Conservation (phyloP, 2,329 filamentous ascomycete species). For the Nectriaceae sp. region DNA sequence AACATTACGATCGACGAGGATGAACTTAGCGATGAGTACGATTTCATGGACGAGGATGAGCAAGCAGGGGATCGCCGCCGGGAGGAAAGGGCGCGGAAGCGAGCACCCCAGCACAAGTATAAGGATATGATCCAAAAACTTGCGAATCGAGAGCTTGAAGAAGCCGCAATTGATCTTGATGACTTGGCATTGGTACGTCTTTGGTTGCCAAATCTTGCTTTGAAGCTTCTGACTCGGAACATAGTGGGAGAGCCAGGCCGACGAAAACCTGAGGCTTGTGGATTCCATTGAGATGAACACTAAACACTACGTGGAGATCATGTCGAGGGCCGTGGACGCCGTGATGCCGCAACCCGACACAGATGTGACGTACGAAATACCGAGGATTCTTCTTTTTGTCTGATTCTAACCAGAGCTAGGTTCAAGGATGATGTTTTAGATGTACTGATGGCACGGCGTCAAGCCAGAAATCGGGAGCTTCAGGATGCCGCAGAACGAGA, state of each 20-base stretch:
- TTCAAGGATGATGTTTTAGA: slow-evolving; percentile 98
- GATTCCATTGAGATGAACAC: slow-evolving; percentile 88
- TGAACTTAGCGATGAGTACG: slow-evolving; percentile 85
- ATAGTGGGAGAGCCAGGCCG: slow-evolving; percentile 72
- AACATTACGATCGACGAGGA: slow-evolving; percentile 86
- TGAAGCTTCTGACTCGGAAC: slow-evolving; percentile 17
- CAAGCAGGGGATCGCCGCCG: slow-evolving; percentile 54
- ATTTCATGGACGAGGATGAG: slow-evolving; percentile 85
- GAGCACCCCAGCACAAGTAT: slow-evolving; percentile 78
- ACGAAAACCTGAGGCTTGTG: slow-evolving; percentile 72
- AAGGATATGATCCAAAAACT: slow-evolving; percentile 84
- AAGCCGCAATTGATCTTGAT: slow-evolving; percentile 86
- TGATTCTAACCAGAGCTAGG: slow-evolving; percentile 42
- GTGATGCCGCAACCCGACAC: slow-evolving; percentile 77
- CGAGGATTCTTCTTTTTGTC: too few species aligned
- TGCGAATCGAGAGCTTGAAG: slow-evolving; percentile 74
- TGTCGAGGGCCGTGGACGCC: slow-evolving; percentile 86
- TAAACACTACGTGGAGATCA: slow-evolving; percentile 90
- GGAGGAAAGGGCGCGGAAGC: slow-evolving; percentile 50
- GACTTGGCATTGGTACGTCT: slow-evolving; percentile 72
- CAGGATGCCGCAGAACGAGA: slow-evolving; percentile 68
- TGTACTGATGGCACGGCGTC: slow-evolving; percentile 91
- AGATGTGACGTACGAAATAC: slow-evolving; percentile 68
- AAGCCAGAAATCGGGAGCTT: slow-evolving; percentile 80
- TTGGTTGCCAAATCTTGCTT: not conserved